Percentiles rank a stretch among this genome's conserved stretches.
Conservation (phyloP, 2,329 filamentous ascomycete species). For the Tolypocladium pustulatum region DNA sequence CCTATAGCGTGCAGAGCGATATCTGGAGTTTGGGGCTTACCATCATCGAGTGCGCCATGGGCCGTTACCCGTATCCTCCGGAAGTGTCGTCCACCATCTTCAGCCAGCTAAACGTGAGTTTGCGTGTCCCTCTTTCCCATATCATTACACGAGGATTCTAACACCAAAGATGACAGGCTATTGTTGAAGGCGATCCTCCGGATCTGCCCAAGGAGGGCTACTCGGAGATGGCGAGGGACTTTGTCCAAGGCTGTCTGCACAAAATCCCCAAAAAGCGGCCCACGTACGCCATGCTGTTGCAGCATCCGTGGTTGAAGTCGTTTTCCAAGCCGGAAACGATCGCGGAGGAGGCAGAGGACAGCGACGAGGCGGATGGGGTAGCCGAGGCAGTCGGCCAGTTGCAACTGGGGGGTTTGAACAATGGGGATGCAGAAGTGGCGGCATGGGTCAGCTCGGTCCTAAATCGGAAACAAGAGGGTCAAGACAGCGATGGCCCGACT, state of each 20-base stretch:
- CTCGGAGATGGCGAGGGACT: conserved; percentile 70
- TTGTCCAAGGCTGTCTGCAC: conserved; percentile 82
- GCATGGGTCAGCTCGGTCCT: conserved; percentile 72
- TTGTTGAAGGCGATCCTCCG: conserved; percentile 94
- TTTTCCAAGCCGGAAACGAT: conserved; percentile 70
- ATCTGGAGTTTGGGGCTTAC: conserved; percentile 94
- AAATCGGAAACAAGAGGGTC: conserved; percentile 43
- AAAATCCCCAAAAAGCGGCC: conserved; percentile 88
- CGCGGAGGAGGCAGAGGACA: conserved; percentile 57
- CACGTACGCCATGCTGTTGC: conserved; percentile 82
- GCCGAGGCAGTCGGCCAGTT: conserved; percentile 34
- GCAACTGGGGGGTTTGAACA: conserved; percentile 23
- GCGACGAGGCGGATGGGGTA: conserved; percentile 33
- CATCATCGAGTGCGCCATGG: conserved; percentile 92
- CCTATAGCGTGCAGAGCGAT: conserved; percentile 95
- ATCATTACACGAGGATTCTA: neutral
- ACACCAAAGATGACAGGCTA: conserved; percentile 52
- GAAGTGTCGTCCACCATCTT: conserved; percentile 98
- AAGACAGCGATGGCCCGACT: conserved; percentile 32
- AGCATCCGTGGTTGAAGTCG: conserved; percentile 76
- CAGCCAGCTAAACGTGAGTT: conserved; percentile 85
- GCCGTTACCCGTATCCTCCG: conserved; percentile 89
- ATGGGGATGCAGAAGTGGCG: conserved; percentile 71
- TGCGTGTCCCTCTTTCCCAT: neutral
- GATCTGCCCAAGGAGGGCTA: conserved; percentile 71